Conservation (phyloP, 768 basidiomycete species). For the Leccinum disarticulatum region DNA sequence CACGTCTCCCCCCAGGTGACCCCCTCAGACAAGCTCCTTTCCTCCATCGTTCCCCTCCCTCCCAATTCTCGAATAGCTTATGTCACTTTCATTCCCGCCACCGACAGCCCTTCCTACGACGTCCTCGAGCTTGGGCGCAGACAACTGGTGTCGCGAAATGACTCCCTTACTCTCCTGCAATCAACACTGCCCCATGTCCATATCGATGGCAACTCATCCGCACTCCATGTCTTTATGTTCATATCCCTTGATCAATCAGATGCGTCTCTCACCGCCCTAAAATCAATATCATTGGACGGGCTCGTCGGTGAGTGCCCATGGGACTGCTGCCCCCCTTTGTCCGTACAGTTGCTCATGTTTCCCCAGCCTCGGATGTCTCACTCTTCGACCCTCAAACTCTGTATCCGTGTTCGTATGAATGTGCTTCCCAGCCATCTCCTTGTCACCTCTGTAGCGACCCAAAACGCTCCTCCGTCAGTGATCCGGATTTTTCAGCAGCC, state of each 20-base stretch:
- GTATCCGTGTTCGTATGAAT: conserved; percentile 54
- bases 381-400: conserved; percentile 49
- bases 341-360: conserved; percentile 13
- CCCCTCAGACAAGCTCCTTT: conserved; percentile 42
- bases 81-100: conserved; percentile 41
- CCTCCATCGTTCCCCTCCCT: conserved; percentile 48
- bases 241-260: conserved; percentile 36
- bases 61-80: conserved; percentile 43
- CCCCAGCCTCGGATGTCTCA: conserved; percentile 42
- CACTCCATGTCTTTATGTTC: conserved; percentile 61
- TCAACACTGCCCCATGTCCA: conserved; percentile 54
- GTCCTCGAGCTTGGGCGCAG: conserved; percentile 58
- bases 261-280: conserved; percentile 34
- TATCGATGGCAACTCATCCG: conserved; percentile 41
- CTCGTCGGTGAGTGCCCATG: conserved; percentile 47
- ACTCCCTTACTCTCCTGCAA: conserved; percentile 40
- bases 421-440: conserved; percentile 39
- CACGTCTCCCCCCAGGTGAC: conserved; percentile 37
- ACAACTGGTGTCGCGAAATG: conserved; percentile 41
- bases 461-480: conserved; percentile 15
- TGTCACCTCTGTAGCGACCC: conserved; percentile 39
- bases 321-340: not conserved
- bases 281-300: conserved; percentile 45
- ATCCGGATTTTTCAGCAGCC: conserved; percentile 31
- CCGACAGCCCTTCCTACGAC: conserved; percentile 34